Base-by-base conservation (phyloP, 2,329 filamentous ascomycete species). In the Fusarium annulatum region DNA sequence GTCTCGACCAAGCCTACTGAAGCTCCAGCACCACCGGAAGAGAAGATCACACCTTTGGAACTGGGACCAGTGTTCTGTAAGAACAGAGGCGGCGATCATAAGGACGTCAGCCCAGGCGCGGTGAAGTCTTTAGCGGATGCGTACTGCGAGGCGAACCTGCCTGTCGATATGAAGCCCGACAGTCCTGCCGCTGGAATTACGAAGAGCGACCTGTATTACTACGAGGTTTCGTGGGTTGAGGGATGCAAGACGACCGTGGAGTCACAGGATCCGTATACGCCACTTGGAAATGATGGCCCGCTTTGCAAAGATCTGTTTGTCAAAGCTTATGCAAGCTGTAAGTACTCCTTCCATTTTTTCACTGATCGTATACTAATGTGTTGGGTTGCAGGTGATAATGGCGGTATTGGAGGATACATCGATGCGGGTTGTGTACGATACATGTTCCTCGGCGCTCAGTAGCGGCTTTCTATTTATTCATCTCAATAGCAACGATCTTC, bases 191-290 rank as follows among this genome's bases (percentile, higher is more conserved):
- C 34, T 26, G 60, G 52, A 11, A 30, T 18, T 0, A 46, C 51
- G 0, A 46, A 60, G 21, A 39, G 53, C 5, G 36, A 23, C 12
- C n/a, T 34, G 1, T 63, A 63, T 8, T 49, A 60, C 21, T 63
- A 36, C 9, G 42, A 48, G 42, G 55, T 63, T 5, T 48, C 53
- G 2, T 60, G 61, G 53, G 55, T 60, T 46, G 61, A 63, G 7
- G 61, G 61, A 14, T 63, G 53, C 3, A 63, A 48, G 15, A 60
- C 53, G 5, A 63, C 42, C 16, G 53, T 63, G 7, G 53, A 60
- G 21, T 39, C 21, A 1, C 61, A 63, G 11, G 61, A 63, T 18
- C 55, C 55, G 1, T 41, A 60, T 23, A 28, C 10, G 3, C 61
- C 61, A 0, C 14, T 60, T 0, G 61, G 61, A 12, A 39, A 34